These are phyloP conservation scores for Mortierella sp. DNA, from an alignment of 371 early-diverging fungal species.

Conservation along the genomic window DNA sequence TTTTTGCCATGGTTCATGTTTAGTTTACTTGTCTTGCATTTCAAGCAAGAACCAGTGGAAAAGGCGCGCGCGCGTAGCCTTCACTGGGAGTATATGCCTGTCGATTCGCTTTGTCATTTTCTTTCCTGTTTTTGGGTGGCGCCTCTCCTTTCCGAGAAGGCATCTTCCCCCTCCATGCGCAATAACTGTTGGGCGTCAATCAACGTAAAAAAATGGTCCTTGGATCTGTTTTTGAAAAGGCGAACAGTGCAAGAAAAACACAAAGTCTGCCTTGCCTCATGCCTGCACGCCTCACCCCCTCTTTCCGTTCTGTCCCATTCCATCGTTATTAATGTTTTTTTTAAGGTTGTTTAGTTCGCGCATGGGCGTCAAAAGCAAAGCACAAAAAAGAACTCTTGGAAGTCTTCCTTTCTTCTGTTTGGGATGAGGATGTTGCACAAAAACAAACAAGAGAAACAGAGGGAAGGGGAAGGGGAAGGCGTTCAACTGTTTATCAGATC, in stretches of 20 bases:
- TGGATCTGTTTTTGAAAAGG: neutral
- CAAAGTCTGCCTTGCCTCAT: neutral
- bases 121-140: neutral
- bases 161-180: neutral
- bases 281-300: neutral
- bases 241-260: neutral
- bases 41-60: neutral
- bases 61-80: neutral
- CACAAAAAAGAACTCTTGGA: neutral
- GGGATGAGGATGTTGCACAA: neutral
- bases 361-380: slow-evolving; percentile 5
- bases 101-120: neutral
- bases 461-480: neutral
- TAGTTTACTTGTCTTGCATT: neutral
- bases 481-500: slow-evolving; percentile 13
- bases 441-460: neutral
- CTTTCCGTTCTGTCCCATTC: neutral
- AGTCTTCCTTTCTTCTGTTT: neutral
- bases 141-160: too few relatives aligned
- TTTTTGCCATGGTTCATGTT: neutral
- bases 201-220: neutral
- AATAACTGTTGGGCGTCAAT: neutral
- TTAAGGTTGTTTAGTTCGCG: slow-evolving; percentile 10
- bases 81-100: neutral
- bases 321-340: neutral